Base-by-base conservation (phyloP, 139 green algal genomes). In the Closterium sp. region DNA sequence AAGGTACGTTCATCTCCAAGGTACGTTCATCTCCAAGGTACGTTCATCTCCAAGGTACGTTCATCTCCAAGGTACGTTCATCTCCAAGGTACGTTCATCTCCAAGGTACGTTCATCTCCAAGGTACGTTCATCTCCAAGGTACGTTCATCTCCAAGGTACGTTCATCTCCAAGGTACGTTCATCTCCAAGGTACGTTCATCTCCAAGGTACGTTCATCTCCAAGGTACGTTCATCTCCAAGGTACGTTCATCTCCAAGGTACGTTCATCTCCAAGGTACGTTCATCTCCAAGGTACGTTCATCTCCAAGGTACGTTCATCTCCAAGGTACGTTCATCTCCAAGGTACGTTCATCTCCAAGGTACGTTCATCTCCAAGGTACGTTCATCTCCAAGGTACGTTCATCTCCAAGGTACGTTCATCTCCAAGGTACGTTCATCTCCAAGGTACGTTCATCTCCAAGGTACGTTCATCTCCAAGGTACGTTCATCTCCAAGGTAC, bases 21-120 rank as follows among this genome's bases (percentile, higher is more conserved):
- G 85, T n/a, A 88, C 17, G 85, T 31, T 88, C 29, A 31, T 88
- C 85, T 38, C 13, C 28, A 21, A 31, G 28, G 29, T 31, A 34
- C 85, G 29, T 17, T 6, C n/a, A n/a, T n/a, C n/a, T n/a, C n/a
- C n/a, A n/a, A n/a, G 98, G 98, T 38, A 97, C 94, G 19, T 99
- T 99, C 93, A 96, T 99, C 32, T 99, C 98, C 91, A 99, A 99
- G 95, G 96, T 99, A 11, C 13, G 91, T 34, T 50, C 38, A 50
- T 50, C 38, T 50, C 38, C 38, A 50, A 50, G 90, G 42, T 19
- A 92, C 13, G 85, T 88, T 79, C 62, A 79, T 79, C 62, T 79
- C 62, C 62, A 79, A 79, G 29, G 30, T 27, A 38, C 22, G 29
- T 88, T 88, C 11, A 88, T 31, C 29, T 31, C 30, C 85, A 88